Base-by-base conservation (phyloP, 164 flowering plant genomes). In the Vitis rupestris region DNA sequence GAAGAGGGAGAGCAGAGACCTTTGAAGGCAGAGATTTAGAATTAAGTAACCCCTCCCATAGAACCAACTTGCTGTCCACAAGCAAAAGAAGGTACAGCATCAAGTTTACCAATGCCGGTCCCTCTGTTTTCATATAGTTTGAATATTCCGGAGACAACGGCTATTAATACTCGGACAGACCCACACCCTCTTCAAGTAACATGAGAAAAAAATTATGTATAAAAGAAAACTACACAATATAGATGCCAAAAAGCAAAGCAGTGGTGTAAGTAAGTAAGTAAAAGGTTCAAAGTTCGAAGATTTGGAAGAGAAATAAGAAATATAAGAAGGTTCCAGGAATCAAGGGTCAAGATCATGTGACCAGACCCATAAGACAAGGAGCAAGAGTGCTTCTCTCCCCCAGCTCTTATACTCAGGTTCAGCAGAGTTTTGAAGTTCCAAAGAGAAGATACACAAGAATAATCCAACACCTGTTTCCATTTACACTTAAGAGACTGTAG, bases 301-400 rank as follows among this genome's bases (percentile, higher is more conserved):
- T 64, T 72, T 71, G 68, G 77, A 54, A 63, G 50, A 62, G 56
- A 66, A 60, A 70, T 64, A 64, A 66, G 64, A 72, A 71, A 72
- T 69, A 81, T 76, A 77, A 84, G 87, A 85, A 84, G 90, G 84
- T 85, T 85, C 89, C 87, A 78, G 78, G 85, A 83, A 81, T 82
- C 88, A 85, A 81, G 88, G 88, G 82, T 81, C 81, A 82, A 72
- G 74, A 73, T 84, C 88, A 87, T 84, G 88, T 86, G 86, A 79
- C 55, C 56, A 57, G 72, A 71, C 77, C 83, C 83, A 55, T 67
- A 53, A 80, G 82, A 80, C 65, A 64, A 73, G 81, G 74, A 74
- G 59, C 15, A 14, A 14, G 64, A 15, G 65, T 64, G 63, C 60
- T 76, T 79, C 80, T 73, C 72, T 68, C 70, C 44, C 55, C 47